These are phyloP conservation scores for Hypoxylon sp. DNA, from an alignment of 2,329 filamentous ascomycete species.

Conservation along the genomic window DNA sequence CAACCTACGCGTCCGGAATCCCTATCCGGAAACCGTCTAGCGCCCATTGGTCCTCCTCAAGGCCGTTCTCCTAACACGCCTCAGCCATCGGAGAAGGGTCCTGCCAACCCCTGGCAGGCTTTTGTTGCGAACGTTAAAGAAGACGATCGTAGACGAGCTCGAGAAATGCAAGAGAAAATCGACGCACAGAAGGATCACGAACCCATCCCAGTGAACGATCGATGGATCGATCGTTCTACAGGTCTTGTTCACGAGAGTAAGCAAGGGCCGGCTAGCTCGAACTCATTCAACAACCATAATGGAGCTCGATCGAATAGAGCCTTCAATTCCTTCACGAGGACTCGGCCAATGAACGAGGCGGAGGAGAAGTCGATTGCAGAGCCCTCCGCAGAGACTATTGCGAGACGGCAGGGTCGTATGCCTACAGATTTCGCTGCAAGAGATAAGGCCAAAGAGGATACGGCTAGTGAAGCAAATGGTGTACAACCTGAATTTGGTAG, in stretches of 20 bases:
- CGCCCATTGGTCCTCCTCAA: constrained; percentile 51
- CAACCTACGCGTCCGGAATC: constrained; percentile 38
- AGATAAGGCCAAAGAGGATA: constrained; percentile 11
- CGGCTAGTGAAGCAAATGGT: constrained; percentile 28
- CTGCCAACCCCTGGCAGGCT: constrained; percentile 44
- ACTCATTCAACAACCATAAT: constrained; percentile 31
- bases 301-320: constrained; percentile 17
- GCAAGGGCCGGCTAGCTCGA: constrained; percentile 49
- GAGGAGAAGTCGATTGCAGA: not conserved
- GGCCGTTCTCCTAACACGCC: constrained; percentile 25
- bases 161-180: constrained; percentile 59
- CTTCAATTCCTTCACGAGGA: no score
- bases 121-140: constrained; percentile 47
- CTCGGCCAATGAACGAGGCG: not conserved
- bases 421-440: constrained; percentile 31
- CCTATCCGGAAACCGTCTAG: constrained; percentile 41
- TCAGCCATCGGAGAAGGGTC: constrained; percentile 17
- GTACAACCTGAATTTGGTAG: constrained; percentile 38
- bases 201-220: constrained; percentile 63
- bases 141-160: constrained; percentile 60
- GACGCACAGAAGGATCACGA: constrained; percentile 60
- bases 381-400: constrained; percentile 3
- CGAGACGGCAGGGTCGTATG: constrained; percentile 29
- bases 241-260: constrained; percentile 53
- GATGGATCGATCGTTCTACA: constrained; percentile 63